Evolutionary conservation across 495 filamentous ascomycete genomes (phyloP).

Genomic region (Lasiosphaeria hispida): DNA sequence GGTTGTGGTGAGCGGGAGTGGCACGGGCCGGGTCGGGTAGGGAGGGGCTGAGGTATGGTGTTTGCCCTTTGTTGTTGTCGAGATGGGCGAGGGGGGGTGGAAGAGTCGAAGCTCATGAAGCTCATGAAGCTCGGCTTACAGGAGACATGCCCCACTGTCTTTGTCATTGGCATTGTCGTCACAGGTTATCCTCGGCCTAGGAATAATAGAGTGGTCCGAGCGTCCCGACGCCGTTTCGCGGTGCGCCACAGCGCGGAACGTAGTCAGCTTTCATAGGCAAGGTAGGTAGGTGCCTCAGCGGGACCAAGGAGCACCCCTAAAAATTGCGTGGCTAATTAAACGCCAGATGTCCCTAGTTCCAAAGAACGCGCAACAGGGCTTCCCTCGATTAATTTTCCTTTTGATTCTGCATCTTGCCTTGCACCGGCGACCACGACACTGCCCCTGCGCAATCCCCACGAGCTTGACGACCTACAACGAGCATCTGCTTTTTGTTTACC

Average conservation of each 20-base stretch:
- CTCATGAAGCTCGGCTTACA: background rate
- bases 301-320: background rate
- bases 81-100: background rate
- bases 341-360: conserved; percentile 14
- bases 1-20: background rate
- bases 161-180: conserved; percentile 8
- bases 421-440: too few relatives aligned
- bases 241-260: background rate
- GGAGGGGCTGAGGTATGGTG: background rate
- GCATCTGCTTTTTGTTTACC: background rate
- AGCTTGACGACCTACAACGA: too few relatives aligned
- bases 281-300: too few relatives aligned
- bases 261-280: too few relatives aligned
- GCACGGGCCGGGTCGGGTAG: too few relatives aligned
- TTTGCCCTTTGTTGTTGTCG: background rate
- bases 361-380: conserved; percentile 10
- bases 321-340: conserved; percentile 13
- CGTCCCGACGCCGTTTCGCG: background rate
- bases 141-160: background rate
- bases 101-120: conserved; percentile 12
- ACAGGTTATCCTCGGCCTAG: conserved; percentile 32
- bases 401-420: too few relatives aligned
- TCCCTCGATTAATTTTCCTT: background rate
- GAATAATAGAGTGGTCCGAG: background rate
- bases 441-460: too few relatives aligned